A percentile compares a stretch with the other conserved stretches of the same genome.
Conservation (phyloP, 2,329 filamentous ascomycete genomes). For the Endocalyx cinctus region DNA sequence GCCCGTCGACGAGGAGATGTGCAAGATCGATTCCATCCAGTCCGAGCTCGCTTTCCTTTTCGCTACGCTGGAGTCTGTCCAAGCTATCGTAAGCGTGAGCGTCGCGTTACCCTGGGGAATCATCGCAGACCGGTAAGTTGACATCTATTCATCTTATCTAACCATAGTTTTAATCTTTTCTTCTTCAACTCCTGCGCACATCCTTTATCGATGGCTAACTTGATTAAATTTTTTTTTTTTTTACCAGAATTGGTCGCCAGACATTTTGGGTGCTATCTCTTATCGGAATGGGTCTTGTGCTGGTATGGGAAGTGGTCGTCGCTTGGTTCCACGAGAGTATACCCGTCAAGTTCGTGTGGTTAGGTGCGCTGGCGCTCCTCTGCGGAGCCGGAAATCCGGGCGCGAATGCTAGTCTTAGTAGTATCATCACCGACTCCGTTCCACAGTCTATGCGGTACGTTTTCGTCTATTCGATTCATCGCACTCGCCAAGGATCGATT, state of each 20-base stretch:
- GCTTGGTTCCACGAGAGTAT: constrained; percentile 28
- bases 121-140: constrained; percentile 30
- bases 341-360: constrained; percentile 29
- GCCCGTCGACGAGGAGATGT: constrained; percentile 31
- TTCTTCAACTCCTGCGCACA: background rate
- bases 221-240: background rate
- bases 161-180: background rate
- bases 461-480: background rate
- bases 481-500: background rate
- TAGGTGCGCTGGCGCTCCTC: constrained; percentile 26
- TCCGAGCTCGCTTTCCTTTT: constrained; percentile 30
- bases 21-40: constrained; percentile 33
- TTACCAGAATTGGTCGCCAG: constrained; percentile 29
- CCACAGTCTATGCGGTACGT: constrained; percentile 31
- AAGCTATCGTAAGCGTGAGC: constrained; percentile 27
- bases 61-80: constrained; percentile 24
- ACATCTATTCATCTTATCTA: background rate
- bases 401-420: constrained; percentile 25
- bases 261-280: constrained; percentile 28
- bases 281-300: constrained; percentile 23
- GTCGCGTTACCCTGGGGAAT: constrained; percentile 33
- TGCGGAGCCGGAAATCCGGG: constrained; percentile 33
- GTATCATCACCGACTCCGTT: constrained; percentile 33
- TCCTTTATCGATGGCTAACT: constrained; percentile 1
- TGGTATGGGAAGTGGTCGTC: constrained; percentile 25